A percentile compares a stretch with the other conserved stretches of the same genome.
These are phyloP conservation scores for Ustilago tritici DNA, from an alignment of 1,284 basidiomycete species.

Conservation along the genomic window DNA sequence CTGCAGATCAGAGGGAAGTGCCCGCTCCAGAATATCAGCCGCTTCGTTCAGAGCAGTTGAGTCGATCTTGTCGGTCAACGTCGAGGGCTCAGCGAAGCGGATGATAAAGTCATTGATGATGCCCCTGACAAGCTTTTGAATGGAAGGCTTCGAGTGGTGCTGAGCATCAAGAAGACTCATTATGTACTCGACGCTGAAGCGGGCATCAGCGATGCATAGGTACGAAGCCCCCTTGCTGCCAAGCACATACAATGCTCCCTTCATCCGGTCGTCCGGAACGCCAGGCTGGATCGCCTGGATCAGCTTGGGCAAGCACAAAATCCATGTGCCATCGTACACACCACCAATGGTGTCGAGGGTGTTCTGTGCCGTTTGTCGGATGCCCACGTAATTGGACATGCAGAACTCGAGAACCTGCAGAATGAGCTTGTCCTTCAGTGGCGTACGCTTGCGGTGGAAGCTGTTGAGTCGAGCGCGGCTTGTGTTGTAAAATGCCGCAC, in stretches of 20 bases:
- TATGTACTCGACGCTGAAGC: conserved; percentile 78
- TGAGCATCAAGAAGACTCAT: conserved; percentile 83
- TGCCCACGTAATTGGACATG: conserved; percentile 71
- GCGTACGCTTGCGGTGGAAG: conserved; percentile 83
- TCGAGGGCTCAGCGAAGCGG: conserved; percentile 68
- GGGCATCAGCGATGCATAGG: conserved; percentile 75
- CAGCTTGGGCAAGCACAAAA: conserved; percentile 77
- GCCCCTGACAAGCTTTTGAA: conserved; percentile 85
- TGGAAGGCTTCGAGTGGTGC: conserved; percentile 90
- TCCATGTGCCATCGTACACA: conserved; percentile 85
- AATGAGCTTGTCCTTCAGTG: conserved; percentile 83
- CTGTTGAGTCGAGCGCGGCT: conserved; percentile 78
- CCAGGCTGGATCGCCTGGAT: conserved; percentile 76
- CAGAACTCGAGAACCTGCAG: conserved; percentile 84
- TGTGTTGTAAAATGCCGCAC: conserved; percentile 78
- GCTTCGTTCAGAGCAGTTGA: conserved; percentile 43
- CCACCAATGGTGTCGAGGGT: conserved; percentile 78
- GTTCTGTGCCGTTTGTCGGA: conserved; percentile 78
- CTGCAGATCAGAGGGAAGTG: conserved; percentile 22
- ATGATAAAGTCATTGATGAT: conserved; percentile 77
- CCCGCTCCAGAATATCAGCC: conserved; percentile 26
- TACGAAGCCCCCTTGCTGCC: conserved; percentile 77
- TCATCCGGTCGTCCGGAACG: conserved; percentile 89
- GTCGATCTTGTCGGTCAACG: conserved; percentile 47
- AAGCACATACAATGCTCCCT: conserved; percentile 90